Evolutionary conservation across 441 rosid species (phyloP), one percentile per base, ranked within the genome.

Genomic region (Gossypium davidsonii): DNA sequence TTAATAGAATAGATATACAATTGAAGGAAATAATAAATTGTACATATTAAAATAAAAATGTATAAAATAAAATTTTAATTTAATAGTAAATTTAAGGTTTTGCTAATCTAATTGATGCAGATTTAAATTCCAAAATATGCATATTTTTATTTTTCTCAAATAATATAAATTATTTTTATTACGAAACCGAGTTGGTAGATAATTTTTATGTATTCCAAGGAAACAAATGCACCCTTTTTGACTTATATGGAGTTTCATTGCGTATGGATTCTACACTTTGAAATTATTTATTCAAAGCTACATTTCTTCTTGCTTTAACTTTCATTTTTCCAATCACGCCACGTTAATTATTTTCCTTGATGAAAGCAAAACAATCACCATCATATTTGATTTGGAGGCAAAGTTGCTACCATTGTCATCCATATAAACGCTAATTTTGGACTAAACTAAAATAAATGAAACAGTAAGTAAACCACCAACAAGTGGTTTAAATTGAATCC

Each of bases 361-460:
- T 28, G 11, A 44, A 65, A 65, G 39, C 44, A 25, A 49, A 23
- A 26, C 42, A 28, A 28, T 68, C 31, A 25, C 42, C 9, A 12
- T 11, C 1, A 42, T 42, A 20, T 42, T 44, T 20, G 70, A 65
- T 20, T 44, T 46, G 9, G 34, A 1, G 31, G 34, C 31, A 20
- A 20, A 42, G 28, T 42, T 42, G 10, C 52, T 3, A 64, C 21
- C 20, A 11, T 39, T 64, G 3, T 12, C 53, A 5, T 62, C 44
- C 58, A n/a, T 17, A 15, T 2, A 51, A 18, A 18, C 52, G 52
- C 31, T 28, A 17, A 68, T 28, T 53, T 17, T 17, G 12, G 23
- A 21, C 73, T 71, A 63, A 70, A 76, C 70, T 61, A 17, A 53
- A 12, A 2, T 6, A 55, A 68, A 81, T 76, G 67, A 82, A 75